Percentiles rank a stretch among this genome's conserved stretches.
These are phyloP conservation scores for Nannizzia gypsea DNA, from an alignment of 2,329 filamentous ascomycete species.

Conservation along the genomic window DNA sequence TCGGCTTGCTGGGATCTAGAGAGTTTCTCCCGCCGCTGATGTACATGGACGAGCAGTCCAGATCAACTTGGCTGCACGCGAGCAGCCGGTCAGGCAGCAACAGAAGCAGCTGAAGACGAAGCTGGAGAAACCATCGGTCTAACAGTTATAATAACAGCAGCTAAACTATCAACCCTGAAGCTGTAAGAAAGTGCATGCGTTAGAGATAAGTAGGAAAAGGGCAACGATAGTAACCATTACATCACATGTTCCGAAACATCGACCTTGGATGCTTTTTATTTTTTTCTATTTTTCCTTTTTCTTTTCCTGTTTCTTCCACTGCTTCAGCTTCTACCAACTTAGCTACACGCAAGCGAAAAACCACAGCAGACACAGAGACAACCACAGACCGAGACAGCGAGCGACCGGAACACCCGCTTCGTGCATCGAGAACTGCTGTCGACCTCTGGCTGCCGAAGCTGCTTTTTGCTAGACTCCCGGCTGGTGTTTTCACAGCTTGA, in stretches of 20 bases:
- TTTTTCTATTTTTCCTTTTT: background rate
- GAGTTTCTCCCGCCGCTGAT: background rate
- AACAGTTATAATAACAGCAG: too few species aligned
- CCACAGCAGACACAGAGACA: too few species aligned
- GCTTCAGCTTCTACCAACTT: background rate
- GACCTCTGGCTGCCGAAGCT: background rate
- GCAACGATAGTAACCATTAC: background rate
- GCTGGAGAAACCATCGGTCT: background rate
- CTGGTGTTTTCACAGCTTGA: background rate
- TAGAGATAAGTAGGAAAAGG: background rate
- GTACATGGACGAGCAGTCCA: background rate
- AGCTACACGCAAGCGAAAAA: background rate
- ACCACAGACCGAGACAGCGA: too few species aligned
- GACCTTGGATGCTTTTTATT: background rate
- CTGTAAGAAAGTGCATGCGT: background rate
- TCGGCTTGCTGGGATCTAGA: background rate
- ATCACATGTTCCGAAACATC: slow-evolving; percentile 3
- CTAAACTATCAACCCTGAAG: too few species aligned
- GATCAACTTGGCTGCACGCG: background rate
- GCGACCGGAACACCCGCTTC: background rate
- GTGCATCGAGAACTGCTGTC: background rate
- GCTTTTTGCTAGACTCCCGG: background rate
- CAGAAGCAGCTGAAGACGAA: background rate
- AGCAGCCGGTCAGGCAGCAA: background rate
- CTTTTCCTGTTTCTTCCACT: background rate